Evolutionary conservation across 495 filamentous ascomycete species (phyloP).

Genomic region (Acidomyces sp.): DNA sequence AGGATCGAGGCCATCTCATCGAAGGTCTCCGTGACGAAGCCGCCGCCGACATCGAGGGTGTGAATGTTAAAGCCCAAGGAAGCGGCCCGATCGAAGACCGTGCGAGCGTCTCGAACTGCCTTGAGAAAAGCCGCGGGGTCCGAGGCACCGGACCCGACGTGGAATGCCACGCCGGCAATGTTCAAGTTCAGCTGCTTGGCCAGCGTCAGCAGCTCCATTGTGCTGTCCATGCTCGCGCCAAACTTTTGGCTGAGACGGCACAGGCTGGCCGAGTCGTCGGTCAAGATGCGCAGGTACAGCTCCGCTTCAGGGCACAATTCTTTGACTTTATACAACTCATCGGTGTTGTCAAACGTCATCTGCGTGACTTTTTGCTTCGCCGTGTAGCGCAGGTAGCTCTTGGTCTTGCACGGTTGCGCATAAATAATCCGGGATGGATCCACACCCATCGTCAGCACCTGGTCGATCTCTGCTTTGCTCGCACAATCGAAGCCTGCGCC

Average conservation of each 20-base stretch:
- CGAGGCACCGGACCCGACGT: conserved; percentile 89
- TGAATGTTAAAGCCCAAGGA: conserved; percentile 66
- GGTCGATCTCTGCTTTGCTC: conserved; percentile 90
- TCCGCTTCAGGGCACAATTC: conserved; percentile 77
- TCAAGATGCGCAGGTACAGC: conserved; percentile 84
- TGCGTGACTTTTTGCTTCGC: conserved; percentile 74
- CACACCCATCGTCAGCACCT: conserved; percentile 70
- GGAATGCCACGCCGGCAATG: conserved; percentile 92
- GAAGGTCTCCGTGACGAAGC: conserved; percentile 78
- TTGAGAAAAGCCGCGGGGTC: conserved; percentile 79
- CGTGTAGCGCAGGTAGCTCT: conserved; percentile 88
- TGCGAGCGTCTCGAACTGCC: conserved; percentile 75
- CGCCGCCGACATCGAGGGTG: conserved; percentile 88
- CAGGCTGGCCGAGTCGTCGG: conserved; percentile 86
- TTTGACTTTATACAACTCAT: conserved; percentile 96
- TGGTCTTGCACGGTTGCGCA: conserved; percentile 98
- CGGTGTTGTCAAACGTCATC: conserved; percentile 98
- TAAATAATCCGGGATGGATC: conserved; percentile 94
- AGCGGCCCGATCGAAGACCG: conserved; percentile 78
- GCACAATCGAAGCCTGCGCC: conserved; percentile 97
- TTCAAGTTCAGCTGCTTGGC: conserved; percentile 85
- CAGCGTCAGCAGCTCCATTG: conserved; percentile 60
- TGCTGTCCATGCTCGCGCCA: conserved; percentile 73
- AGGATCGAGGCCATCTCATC: conserved; percentile 79
- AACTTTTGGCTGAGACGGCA: conserved; percentile 96